Conservation (phyloP, 768 basidiomycete genomes). For the Crucibulum laeve region DNA sequence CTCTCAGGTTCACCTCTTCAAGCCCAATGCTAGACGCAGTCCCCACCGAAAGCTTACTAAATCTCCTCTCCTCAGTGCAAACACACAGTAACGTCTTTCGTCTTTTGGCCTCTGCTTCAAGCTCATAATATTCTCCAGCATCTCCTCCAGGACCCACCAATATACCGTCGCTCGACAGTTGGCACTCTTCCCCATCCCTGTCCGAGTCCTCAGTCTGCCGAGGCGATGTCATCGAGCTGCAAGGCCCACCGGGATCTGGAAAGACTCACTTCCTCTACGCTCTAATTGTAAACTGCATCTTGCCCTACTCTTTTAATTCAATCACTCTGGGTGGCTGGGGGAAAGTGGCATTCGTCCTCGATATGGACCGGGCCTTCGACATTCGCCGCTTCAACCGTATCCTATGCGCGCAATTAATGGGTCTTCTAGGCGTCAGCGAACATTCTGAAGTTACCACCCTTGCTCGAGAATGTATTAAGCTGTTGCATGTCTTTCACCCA, state of each 20-base stretch:
- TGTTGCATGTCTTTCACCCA: slow-evolving; percentile 68
- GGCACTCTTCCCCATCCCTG: slow-evolving; percentile 14
- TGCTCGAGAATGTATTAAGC: slow-evolving; percentile 37
- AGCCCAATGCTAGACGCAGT: too few relatives aligned
- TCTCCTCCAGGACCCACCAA: slow-evolving; percentile 22
- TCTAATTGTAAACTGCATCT: slow-evolving; percentile 54
- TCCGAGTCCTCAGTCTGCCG: slow-evolving; percentile 18
- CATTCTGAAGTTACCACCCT: slow-evolving; percentile 4
- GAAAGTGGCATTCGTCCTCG: slow-evolving; percentile 63
- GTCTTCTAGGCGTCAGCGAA: not conserved
- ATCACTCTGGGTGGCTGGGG: slow-evolving; percentile 51
- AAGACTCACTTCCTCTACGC: slow-evolving; percentile 78
- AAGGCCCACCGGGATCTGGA: slow-evolving; percentile 70
- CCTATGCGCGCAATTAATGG: slow-evolving; percentile 39
- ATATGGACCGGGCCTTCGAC: slow-evolving; percentile 67
- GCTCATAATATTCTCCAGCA: slow-evolving; percentile 15
- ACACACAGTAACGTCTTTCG: slow-evolving; percentile 25
- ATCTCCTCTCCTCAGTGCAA: slow-evolving; percentile 41
- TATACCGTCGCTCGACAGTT: slow-evolving; percentile 28
- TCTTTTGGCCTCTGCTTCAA: not conserved
- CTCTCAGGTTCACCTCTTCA: too few relatives aligned
- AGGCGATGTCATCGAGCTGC: slow-evolving; percentile 72
- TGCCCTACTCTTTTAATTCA: slow-evolving; percentile 33
- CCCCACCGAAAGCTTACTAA: not conserved
- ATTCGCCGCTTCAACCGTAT: slow-evolving; percentile 48